Base-by-base conservation (phyloP, 768 basidiomycete genomes). In the Rhizopogon sp. region DNA sequence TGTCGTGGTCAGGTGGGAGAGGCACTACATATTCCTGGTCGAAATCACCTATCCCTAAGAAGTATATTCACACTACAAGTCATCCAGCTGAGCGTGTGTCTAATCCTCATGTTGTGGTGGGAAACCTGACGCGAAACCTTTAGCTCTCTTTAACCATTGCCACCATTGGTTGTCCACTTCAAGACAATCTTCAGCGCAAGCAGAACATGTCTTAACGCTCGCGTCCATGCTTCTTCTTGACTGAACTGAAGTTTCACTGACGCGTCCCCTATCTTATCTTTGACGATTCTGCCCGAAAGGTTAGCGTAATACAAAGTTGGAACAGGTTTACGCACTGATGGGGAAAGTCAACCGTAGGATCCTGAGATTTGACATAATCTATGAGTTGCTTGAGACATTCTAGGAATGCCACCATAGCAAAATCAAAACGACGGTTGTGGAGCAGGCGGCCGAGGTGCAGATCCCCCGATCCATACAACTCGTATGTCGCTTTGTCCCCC, bases 141-240 rank as follows among this genome's bases (percentile, higher is more conserved):
- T 5, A 3, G 52, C 14, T n/a, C 17, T 55, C 37, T 45, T 76
- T 63, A 89, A 7, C 84, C 83, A 61, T 84, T 88, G 39, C 78
- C 78, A 28, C 88, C 88, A 62, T 84, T 90, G 1, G 90, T 92
- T 5, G 86, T 81, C 88, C 89, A 92, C 66, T 91, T 91, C 47
- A 95, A 76, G 46, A 92, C 81, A 56, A 93, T 88, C 73, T 94
- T 94, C 40, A 95, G 77, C 17, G 90, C 92, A 20, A 94, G 79
- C 55, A 97, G 76, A 55, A 98, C 91, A 63, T 97, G 94, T 33
- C 93, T 81, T 63, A 98, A 74, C 4, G 94, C 92, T 56, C 92
- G 84, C 22, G 96, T 98, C 96, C 96, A 99, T 0, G 84, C 79
- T 64, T 99, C 96, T 66, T 99, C 96, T 62, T 93, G 91, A 61